Percentiles rank a stretch among this genome's conserved stretches.
Conservation (phyloP, 2,329 filamentous ascomycete genomes). For the Penicillium nordicum region DNA sequence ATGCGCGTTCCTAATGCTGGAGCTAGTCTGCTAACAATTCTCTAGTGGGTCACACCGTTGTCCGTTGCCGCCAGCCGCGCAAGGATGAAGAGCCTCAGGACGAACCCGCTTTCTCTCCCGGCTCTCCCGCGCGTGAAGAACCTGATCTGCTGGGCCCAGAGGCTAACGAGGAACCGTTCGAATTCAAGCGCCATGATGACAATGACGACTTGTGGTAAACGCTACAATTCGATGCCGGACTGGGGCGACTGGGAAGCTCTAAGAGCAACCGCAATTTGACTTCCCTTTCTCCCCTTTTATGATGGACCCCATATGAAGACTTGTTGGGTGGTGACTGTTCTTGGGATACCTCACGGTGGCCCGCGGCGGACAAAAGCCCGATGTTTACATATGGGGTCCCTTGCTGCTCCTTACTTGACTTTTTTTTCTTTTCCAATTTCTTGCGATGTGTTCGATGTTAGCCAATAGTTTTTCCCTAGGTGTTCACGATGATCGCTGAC, state of each 20-base stretch:
- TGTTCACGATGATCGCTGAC: conserved; percentile 1
- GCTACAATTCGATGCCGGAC: neutral
- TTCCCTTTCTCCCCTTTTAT: neutral
- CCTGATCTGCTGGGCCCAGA: neutral
- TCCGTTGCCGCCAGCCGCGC: conserved; percentile 35
- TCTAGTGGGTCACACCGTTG: conserved; percentile 44
- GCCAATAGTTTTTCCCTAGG: neutral
- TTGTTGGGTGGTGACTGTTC: neutral
- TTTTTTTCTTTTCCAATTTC: no score
- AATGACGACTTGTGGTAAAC: neutral
- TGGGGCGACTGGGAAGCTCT: neutral
- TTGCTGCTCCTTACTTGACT: neutral
- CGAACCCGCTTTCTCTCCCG: neutral
- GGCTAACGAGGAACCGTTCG: neutral
- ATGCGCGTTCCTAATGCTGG: neutral
- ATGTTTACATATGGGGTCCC: neutral
- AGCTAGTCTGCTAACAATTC: conserved; percentile 10
- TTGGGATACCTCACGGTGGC: conserved; percentile 1
- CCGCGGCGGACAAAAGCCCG: neutral
- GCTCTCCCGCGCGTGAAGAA: neutral
- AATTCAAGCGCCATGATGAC: neutral
- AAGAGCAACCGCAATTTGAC: neutral
- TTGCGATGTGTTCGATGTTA: neutral
- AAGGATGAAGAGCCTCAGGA: conserved; percentile 12
- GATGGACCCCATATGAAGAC: neutral